Percentiles rank a stretch among this genome's conserved stretches.
phyloP scores from a whole-genome alignment of 2,329 filamentous ascomycete genomes.

The Epichloe aotearoae region DNA sequence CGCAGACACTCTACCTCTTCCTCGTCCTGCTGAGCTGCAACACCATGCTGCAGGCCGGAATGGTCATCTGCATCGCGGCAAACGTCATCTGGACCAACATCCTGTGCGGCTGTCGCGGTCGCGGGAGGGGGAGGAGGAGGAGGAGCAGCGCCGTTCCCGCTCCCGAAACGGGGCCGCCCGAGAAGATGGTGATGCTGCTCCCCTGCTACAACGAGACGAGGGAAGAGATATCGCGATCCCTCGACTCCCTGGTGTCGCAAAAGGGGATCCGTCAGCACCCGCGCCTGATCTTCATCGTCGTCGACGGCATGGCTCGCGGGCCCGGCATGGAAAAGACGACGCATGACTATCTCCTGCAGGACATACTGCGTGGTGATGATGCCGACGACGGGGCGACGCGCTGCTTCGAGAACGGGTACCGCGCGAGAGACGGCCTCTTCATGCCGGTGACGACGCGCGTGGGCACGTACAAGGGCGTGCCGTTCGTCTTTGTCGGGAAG shows the following conservation, averaged over 20 bases:
- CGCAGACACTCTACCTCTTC: conserved; percentile 29
- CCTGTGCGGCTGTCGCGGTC: conserved; percentile 16
- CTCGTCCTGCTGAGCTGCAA: conserved; percentile 32
- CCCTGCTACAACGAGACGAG: conserved; percentile 37
- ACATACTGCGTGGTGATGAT: conserved; percentile 25
- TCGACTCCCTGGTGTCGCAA: conserved; percentile 32
- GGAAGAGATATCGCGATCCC: conserved; percentile 28
- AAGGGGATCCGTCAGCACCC: conserved; percentile 28
- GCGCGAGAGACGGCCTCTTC: conserved; percentile 30
- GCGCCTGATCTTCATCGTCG: conserved; percentile 32
- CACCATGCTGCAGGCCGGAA: conserved; percentile 28
- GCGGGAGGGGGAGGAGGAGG: conserved; percentile 12
- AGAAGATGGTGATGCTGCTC: conserved; percentile 31
- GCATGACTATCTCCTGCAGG: conserved; percentile 31
- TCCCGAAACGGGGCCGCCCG: conserved; percentile 13
- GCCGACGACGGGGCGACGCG: conserved; percentile 20
- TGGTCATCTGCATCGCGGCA: conserved; percentile 25
- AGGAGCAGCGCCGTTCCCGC: too few relatives aligned
- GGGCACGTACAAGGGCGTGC: conserved; percentile 31
- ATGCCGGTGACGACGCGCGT: conserved; percentile 32
- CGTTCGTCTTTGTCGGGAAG: conserved; percentile 35
- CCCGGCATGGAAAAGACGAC: conserved; percentile 35
- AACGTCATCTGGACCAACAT: conserved; percentile 18
- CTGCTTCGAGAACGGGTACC: conserved; percentile 29
- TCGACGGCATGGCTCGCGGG: conserved; percentile 33